A percentile compares a stretch with the other conserved stretches of the same genome.
These are phyloP conservation scores for Conringia planisiliqua DNA, from an alignment of 345 rosid genomes.

Conservation along the genomic window DNA sequence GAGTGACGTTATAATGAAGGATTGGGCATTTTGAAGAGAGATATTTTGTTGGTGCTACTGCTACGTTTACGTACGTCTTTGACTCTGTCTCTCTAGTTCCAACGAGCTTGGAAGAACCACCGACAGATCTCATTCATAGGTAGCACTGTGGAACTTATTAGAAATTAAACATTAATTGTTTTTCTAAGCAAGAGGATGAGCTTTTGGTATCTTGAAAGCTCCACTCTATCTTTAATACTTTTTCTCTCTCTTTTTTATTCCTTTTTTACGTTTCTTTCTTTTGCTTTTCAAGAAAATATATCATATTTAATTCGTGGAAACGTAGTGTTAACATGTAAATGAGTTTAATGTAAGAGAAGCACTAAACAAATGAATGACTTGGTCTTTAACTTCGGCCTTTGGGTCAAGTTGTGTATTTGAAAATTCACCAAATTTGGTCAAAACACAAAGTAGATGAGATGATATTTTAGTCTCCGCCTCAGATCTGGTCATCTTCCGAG, in stretches of 20 bases:
- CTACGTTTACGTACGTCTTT: too few relatives aligned
- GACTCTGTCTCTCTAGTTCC: slow-evolving; percentile 8
- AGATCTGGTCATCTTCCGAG: slow-evolving; percentile 25
- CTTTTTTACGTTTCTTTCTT: not conserved
- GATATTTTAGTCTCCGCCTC: not conserved
- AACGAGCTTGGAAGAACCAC: slow-evolving; percentile 19
- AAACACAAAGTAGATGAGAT: slow-evolving; percentile 3
- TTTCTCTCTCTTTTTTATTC: not conserved
- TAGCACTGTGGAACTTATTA: not conserved
- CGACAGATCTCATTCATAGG: slow-evolving; percentile 14
- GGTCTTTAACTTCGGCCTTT: not conserved
- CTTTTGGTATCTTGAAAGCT: slow-evolving; percentile 22
- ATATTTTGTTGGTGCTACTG: too few relatives aligned
- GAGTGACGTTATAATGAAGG: too few relatives aligned
- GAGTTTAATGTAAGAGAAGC: slow-evolving; percentile 3
- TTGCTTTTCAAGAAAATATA: not conserved
- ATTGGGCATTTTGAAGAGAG: too few relatives aligned
- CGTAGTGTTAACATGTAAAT: not conserved
- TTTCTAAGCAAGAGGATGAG: slow-evolving; percentile 2
- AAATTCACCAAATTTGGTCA: slow-evolving; percentile 24
- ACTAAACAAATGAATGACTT: not conserved
- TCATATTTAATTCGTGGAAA: not conserved
- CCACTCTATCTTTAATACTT: not conserved
- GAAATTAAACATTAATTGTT: not conserved
- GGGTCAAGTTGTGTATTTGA: slow-evolving; percentile 18